phyloP scores from a whole-genome alignment of 2,329 filamentous ascomycete species.

The Conoideocrella luteorostrata region DNA sequence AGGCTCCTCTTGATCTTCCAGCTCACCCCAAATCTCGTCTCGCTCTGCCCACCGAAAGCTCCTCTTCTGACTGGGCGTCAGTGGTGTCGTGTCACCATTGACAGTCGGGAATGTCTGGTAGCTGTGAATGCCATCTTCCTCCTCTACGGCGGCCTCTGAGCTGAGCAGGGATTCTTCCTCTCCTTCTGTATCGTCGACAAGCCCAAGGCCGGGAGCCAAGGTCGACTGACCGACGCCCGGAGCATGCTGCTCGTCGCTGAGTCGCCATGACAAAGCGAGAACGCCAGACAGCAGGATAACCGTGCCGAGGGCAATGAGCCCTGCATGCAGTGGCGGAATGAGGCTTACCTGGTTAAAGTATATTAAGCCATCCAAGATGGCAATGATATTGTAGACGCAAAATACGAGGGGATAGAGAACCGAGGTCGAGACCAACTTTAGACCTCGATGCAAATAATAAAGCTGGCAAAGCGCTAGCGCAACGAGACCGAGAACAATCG shows the following conservation, averaged over 20 bases:
- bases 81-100: slow-evolving; percentile 30
- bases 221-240: slow-evolving; percentile 59
- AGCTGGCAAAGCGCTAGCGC: slow-evolving; percentile 80
- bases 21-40: slow-evolving; percentile 80
- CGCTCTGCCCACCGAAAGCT: slow-evolving; percentile 57
- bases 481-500: slow-evolving; percentile 76
- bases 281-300: slow-evolving; percentile 81
- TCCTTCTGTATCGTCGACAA: slow-evolving; percentile 63
- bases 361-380: slow-evolving; percentile 92
- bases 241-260: slow-evolving; percentile 68
- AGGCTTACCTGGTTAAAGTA: slow-evolving; percentile 88
- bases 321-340: slow-evolving; percentile 68
- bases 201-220: slow-evolving; percentile 74
- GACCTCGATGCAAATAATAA: slow-evolving; percentile 88
- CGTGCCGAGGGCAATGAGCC: slow-evolving; percentile 80
- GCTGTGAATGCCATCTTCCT: slow-evolving; percentile 32
- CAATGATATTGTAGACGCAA: slow-evolving; percentile 98
- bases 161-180: slow-evolving; percentile 52
- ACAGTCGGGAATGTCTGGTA: slow-evolving; percentile 43
- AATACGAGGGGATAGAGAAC: slow-evolving; percentile 96
- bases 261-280: slow-evolving; percentile 84
- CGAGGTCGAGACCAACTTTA: slow-evolving; percentile 92
- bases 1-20: slow-evolving; percentile 63
- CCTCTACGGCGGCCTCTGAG: slow-evolving; percentile 36
- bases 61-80: slow-evolving; percentile 38